These are phyloP conservation scores for Scolecobasidium constrictum DNA, from an alignment of 2,329 filamentous ascomycete genomes.

Conservation along the genomic window DNA sequence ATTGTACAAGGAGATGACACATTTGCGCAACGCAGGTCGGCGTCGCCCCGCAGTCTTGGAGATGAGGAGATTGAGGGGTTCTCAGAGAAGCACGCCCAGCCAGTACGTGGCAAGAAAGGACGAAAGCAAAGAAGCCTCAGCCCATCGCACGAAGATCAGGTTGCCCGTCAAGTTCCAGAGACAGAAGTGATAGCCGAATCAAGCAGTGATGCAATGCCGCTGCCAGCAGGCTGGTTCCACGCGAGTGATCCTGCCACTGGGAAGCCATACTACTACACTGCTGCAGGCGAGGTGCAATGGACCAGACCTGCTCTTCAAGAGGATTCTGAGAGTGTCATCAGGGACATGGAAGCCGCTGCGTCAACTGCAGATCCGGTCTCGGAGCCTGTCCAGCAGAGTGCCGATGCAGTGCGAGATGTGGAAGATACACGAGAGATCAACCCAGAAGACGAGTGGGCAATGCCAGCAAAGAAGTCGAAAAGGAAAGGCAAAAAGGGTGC, in stretches of 20 bases:
- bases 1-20: constrained; percentile 15
- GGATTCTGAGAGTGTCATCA: neutral
- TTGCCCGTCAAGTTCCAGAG: neutral
- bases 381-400: neutral
- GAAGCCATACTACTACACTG: constrained; percentile 8
- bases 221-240: constrained; percentile 2
- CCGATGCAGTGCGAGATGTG: too few relatives aligned
- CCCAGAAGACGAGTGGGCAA: constrained; percentile 12
- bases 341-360: too few relatives aligned
- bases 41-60: constrained; percentile 11
- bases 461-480: constrained; percentile 12
- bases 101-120: constrained; percentile 31
- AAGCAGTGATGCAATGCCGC: neutral
- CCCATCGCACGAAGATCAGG: neutral
- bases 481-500: constrained; percentile 18
- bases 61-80: constrained; percentile 19
- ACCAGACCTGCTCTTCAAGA: neutral
- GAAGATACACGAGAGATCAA: too few relatives aligned
- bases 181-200: too few relatives aligned
- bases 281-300: neutral
- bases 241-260: neutral
- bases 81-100: constrained; percentile 22
- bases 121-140: constrained; percentile 18
- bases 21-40: constrained; percentile 10
- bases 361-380: neutral